Evolutionary conservation across 306 rosid genomes (phyloP).

Genomic region (Gillenia trifoliata): DNA sequence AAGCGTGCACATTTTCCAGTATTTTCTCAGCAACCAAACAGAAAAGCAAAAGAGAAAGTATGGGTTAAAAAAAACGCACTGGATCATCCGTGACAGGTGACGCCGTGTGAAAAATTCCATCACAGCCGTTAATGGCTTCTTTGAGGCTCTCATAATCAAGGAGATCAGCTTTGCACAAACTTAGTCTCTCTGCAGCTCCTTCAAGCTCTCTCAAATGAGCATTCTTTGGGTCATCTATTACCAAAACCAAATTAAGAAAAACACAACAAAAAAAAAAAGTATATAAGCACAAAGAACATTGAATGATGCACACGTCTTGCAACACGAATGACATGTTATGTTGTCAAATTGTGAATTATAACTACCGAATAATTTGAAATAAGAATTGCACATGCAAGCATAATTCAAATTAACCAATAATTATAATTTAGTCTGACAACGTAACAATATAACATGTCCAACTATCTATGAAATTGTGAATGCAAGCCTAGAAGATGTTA

Average conservation of each 20-base stretch:
- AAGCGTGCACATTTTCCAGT: background rate
- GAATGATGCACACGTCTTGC: background rate
- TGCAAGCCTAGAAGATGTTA: background rate
- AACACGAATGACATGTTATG: background rate
- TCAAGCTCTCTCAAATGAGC: conserved; percentile 66
- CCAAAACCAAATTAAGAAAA: background rate
- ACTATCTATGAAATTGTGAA: background rate
- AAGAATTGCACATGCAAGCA: background rate
- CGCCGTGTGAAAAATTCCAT: conserved; percentile 82
- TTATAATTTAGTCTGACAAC: background rate
- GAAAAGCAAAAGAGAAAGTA: background rate
- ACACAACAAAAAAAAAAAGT: background rate
- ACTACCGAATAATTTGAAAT: background rate
- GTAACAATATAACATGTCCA: background rate
- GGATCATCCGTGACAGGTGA: conserved; percentile 89
- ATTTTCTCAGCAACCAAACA: conserved; percentile 3
- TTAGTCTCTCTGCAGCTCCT: conserved; percentile 71
- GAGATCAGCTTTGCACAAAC: conserved; percentile 67
- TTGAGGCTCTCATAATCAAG: conserved; percentile 51
- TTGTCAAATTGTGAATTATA: background rate
- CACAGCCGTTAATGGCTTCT: conserved; percentile 55
- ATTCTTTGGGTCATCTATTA: conserved; percentile 69
- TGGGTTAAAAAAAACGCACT: conserved; percentile 19
- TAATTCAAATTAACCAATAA: background rate
- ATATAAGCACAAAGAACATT: background rate